Evolutionary conservation across 2,329 filamentous ascomycete species (phyloP).

Genomic region (Cryphonectria parasitica): DNA sequence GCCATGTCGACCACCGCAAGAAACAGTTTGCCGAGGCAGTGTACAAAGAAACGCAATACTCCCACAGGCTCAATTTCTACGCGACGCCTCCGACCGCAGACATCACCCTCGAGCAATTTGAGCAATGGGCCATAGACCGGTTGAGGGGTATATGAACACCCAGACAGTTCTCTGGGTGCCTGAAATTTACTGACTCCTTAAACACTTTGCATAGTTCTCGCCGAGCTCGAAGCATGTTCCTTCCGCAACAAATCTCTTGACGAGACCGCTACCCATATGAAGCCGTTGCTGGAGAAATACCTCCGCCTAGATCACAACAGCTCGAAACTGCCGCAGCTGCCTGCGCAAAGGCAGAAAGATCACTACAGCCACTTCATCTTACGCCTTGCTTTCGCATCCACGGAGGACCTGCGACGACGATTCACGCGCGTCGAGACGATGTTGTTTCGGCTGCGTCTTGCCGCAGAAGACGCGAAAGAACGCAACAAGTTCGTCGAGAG

Average conservation of each 20-base stretch:
- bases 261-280: conserved; percentile 84
- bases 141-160: conserved; percentile 65
- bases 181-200: conserved; percentile 28
- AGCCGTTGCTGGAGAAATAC: conserved; percentile 83
- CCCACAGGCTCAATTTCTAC: conserved; percentile 91
- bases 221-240: conserved; percentile 89
- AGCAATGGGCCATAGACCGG: conserved; percentile 97
- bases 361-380: conserved; percentile 99
- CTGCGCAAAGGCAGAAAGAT: conserved; percentile 83
- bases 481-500: conserved; percentile 74
- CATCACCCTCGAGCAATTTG: conserved; percentile 95
- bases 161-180: conserved; percentile 25
- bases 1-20: conserved; percentile 78
- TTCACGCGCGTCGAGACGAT: conserved; percentile 87
- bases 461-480: conserved; percentile 75
- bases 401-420: conserved; percentile 84
- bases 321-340: conserved; percentile 61
- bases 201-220: conserved; percentile 63
- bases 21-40: conserved; percentile 80
- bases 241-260: conserved; percentile 87
- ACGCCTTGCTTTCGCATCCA: conserved; percentile 86
- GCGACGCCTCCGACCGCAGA: conserved; percentile 84
- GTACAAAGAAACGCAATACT: conserved; percentile 80
- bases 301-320: conserved; percentile 79
- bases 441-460: conserved; percentile 83